Evolutionary conservation across 768 basidiomycete genomes (phyloP).

Genomic region (Strobilomyces confusus): DNA sequence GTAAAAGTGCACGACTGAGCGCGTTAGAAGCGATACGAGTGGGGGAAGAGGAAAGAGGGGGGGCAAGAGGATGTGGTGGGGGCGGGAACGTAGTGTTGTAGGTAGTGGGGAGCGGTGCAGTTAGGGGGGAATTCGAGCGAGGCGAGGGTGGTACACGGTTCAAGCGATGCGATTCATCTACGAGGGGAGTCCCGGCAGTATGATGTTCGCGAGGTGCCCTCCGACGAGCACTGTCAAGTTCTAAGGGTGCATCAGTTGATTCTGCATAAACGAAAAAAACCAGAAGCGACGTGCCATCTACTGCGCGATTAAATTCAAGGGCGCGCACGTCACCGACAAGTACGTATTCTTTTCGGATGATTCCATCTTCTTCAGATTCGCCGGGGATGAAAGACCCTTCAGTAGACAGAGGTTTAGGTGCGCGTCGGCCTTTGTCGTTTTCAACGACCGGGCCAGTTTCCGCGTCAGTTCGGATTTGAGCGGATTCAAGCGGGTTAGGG

Average conservation of each 20-base stretch:
- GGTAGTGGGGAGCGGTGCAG: slow-evolving; percentile 18
- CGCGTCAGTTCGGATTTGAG: slow-evolving; percentile 13
- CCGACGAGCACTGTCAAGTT: slow-evolving; percentile 58
- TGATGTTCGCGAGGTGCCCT: slow-evolving; percentile 57
- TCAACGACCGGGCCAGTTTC: slow-evolving; percentile 5
- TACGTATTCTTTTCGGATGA: slow-evolving; percentile 85
- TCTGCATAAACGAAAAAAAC: background rate
- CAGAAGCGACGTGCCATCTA: slow-evolving; percentile 65
- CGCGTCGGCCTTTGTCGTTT: slow-evolving; percentile 13
- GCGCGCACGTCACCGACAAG: slow-evolving; percentile 86
- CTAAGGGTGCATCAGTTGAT: slow-evolving; percentile 35
- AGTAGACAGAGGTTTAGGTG: slow-evolving; percentile 38
- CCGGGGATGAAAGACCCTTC: slow-evolving; percentile 72
- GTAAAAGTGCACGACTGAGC: slow-evolving; percentile 70
- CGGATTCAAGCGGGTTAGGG: slow-evolving; percentile 7
- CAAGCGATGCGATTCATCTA: slow-evolving; percentile 39
- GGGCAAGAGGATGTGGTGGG: slow-evolving; percentile 45
- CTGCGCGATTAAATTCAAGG: slow-evolving; percentile 87
- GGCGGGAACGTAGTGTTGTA: slow-evolving; percentile 64
- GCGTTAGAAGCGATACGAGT: slow-evolving; percentile 69
- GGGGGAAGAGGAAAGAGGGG: slow-evolving; percentile 64
- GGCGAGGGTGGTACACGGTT: slow-evolving; percentile 33
- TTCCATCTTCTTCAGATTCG: slow-evolving; percentile 79
- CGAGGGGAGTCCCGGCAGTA: slow-evolving; percentile 44
- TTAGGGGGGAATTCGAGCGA: slow-evolving; percentile 22